A percentile compares a stretch with the other conserved stretches of the same genome.
Conservation (phyloP, 176 grass and related monocot genomes). For the Oropetium thomaeum region DNA sequence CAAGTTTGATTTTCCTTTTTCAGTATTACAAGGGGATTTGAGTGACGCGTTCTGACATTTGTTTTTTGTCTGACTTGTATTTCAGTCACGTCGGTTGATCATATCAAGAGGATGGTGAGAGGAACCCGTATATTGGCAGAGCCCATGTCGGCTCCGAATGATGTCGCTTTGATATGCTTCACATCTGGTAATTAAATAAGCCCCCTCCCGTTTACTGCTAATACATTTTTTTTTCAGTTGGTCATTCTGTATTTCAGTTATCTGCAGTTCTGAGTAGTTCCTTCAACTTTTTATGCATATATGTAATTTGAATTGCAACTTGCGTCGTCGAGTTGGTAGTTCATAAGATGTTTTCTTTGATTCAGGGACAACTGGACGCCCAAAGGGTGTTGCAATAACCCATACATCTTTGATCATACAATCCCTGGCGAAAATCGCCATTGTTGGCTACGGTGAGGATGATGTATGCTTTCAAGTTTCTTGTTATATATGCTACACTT, state of each 20-base stretch:
- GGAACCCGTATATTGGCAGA: background rate
- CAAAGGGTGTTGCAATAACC: constrained; percentile 81
- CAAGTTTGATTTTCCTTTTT: background rate
- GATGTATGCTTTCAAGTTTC: constrained; percentile 76
- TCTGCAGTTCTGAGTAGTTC: background rate
- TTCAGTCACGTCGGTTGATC: constrained; percentile 47
- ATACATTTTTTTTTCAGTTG: background rate
- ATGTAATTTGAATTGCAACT: background rate
- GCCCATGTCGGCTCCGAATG: constrained; percentile 36
- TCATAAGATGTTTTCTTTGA: background rate
- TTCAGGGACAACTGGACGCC: constrained; percentile 73
- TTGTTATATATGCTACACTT: constrained; percentile 1
- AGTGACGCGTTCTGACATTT: background rate
- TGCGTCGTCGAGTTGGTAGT: background rate
- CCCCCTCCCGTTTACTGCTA: background rate
- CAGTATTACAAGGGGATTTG: background rate
- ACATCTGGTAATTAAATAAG: constrained; percentile 84
- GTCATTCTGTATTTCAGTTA: background rate
- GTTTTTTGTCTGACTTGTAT: background rate
- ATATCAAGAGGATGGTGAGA: constrained; percentile 35
- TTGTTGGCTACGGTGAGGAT: constrained; percentile 79
- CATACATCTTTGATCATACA: constrained; percentile 82
- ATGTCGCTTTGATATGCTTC: constrained; percentile 82
- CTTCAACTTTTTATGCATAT: background rate
- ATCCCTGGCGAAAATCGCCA: constrained; percentile 80